Conservation (phyloP, 352 stramenopile genomes). For the Globisporangium orthogonon region DNA sequence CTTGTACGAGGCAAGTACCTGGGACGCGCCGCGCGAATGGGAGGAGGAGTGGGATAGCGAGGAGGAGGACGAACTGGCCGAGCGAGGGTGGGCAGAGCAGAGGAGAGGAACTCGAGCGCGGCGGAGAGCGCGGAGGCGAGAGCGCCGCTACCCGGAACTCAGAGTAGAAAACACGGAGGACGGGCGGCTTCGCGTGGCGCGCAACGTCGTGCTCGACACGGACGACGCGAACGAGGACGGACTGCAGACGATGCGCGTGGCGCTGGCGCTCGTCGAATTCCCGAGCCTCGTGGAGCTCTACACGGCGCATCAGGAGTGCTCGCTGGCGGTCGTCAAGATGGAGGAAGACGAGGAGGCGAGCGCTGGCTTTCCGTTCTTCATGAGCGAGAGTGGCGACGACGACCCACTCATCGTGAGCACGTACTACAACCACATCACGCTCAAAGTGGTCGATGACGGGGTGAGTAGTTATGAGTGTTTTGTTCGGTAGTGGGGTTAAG, state of each 20-base stretch:
- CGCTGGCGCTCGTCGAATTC: constrained; percentile 62
- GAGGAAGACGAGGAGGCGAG: constrained; percentile 72
- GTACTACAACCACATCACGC: constrained; percentile 61
- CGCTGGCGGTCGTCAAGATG: constrained; percentile 59
- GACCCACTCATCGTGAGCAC: constrained; percentile 47
- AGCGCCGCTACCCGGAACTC: constrained; percentile 36
- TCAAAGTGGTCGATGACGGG: constrained; percentile 45
- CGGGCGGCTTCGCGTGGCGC: constrained; percentile 36
- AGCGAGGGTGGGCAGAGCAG: neutral
- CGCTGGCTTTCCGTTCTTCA: constrained; percentile 59
- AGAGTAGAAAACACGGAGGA: constrained; percentile 45
- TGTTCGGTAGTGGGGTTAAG: neutral
- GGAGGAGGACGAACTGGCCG: constrained; percentile 1
- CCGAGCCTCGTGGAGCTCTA: constrained; percentile 60
- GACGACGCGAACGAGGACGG: constrained; percentile 67
- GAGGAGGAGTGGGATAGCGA: constrained; percentile 6
- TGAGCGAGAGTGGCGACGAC: constrained; percentile 59
- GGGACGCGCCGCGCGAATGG: constrained; percentile 3
- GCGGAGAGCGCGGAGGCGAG: neutral
- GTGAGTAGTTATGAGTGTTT: constrained; percentile 19
- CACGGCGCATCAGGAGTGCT: constrained; percentile 64
- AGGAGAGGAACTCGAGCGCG: no score
- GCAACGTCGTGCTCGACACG: constrained; percentile 62
- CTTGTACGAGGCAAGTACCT: constrained; percentile 8
- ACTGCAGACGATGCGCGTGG: constrained; percentile 50